Percentiles rank a stretch among this genome's conserved stretches.
Conservation (phyloP, 306 rosid genomes). For the Vigna trinervia region DNA sequence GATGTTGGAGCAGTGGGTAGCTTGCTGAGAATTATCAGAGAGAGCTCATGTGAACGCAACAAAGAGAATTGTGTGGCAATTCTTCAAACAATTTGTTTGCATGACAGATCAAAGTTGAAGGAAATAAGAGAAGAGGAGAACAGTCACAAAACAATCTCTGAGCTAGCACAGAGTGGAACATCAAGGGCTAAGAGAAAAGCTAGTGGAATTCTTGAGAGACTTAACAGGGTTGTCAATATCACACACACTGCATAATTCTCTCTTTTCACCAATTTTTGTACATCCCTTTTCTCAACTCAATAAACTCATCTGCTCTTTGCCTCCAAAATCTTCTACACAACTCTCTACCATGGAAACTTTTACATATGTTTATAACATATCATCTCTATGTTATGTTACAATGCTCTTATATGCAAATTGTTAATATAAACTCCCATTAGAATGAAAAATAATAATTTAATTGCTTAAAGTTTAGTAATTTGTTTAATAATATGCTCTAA, state of each 20-base stretch:
- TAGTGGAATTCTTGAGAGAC: constrained; percentile 84
- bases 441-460: too few species aligned
- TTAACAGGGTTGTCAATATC: constrained; percentile 75
- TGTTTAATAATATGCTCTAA: too few species aligned
- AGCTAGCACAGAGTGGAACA: constrained; percentile 80
- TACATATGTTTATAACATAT: constrained; percentile 4
- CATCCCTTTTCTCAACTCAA: constrained; percentile 55
- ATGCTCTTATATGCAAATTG: too few species aligned
- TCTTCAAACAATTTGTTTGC: constrained; percentile 70
- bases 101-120: constrained; percentile 79
- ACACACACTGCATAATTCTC: constrained; percentile 74
- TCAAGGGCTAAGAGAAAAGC: constrained; percentile 95
- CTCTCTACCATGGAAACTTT: constrained; percentile 31
- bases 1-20: constrained; percentile 75
- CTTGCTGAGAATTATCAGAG: constrained; percentile 70
- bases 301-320: constrained; percentile 46
- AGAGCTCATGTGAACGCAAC: constrained; percentile 70
- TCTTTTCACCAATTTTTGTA: constrained; percentile 54
- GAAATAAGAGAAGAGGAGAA: constrained; percentile 85
- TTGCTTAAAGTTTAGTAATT: too few species aligned
- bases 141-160: constrained; percentile 66
- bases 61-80: constrained; percentile 83
- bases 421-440: too few species aligned
- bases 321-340: constrained; percentile 12
- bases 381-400: constrained; percentile 17